Base-by-base conservation (phyloP, 352 stramenopile genomes). In the Phytophthora sp. region DNA sequence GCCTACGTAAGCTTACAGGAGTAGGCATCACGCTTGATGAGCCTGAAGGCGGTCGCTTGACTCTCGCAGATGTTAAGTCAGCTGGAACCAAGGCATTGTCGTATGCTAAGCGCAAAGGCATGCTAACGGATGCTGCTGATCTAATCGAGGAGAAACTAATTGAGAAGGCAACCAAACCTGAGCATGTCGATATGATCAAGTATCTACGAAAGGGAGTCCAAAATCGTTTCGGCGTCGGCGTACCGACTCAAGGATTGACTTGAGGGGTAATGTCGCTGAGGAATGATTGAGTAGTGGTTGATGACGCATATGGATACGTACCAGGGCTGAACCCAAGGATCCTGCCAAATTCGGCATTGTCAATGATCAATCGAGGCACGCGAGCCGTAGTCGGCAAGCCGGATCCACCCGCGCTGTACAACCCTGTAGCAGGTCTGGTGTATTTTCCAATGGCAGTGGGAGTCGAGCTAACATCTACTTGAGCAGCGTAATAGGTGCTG, bases 371-470 rank as follows among this genome's bases (percentile, higher is more conserved):
- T 0, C 35, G 32, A 32, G 44, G 54, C 0, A 37, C 26, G 10
- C 35, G 32, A 28, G 44, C 28, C 2, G 54, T 42, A 2, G 44
- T 63, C 2, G 57, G 49, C 3, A 76, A 18, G 12, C 62, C 67
- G 41, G 27, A 42, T 28, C 69, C 69, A 13, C 31, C 45, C 13
- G 37, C 17, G 3, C 30, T 18, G 34, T 66, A 66, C 0, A 54
- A 17, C 5, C 57, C 48, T 12, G 45, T 52, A 7, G 55, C 34
- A 1, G 55, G 55, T 1, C 55, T 24, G 0, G 44, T 51, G 3
- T 35, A 64, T 9, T n/a, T 32, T 4, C 32, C 23, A 26, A 63
- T 27, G 0, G 20, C 7, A 0, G 27, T 56, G 2, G 45, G 43
- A 3, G 37, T 46, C 10, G 44, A 9, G 5, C n/a, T 31, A 5